Base-by-base conservation (phyloP, 768 basidiomycete genomes). In the Mycena pura region DNA sequence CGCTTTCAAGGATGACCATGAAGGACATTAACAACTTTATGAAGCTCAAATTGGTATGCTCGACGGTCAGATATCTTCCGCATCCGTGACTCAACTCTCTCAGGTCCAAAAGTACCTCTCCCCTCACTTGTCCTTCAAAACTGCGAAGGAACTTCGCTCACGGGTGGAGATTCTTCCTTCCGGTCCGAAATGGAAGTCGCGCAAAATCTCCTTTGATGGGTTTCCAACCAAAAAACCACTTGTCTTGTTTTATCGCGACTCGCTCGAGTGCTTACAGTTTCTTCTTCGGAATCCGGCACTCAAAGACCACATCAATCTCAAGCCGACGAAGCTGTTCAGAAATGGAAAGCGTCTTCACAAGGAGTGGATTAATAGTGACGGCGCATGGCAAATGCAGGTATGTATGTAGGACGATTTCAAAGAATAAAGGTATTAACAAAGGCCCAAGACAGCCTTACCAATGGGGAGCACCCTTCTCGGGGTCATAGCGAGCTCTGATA, bases 1-100 rank as follows among this genome's bases (percentile, higher is more conserved):
- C 71, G 17, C 57, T 51, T 5, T 73, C 71, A 6, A 43, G 60
- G 19, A 54, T 78, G 39, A 76, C 72, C 36, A 72, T 75, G 72
- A 54, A 62, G 11, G 63, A 57, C 6, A 71, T 75, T 10, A 61
- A 73, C 28, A 54, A 69, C 15, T 72, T 77, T 34, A 47, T 77
- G 25, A 54, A 57, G 6, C 66, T 78, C 24, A 29, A 68, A 41
- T 29, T 72, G 32, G 72, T 76, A 57, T 50, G 69, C 54, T 31
- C 13, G 25, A 19, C 46, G 21, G 41, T 15, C 28, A 27, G 19
- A n/a, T 17, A 28, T 4, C 43, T 22, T 17, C 32, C 24, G 17
- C 22, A 7, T 22, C n/a, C 32, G 22, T 9, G 43, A 5, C 25
- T 49, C 17, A 27, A 14, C 14, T 24, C 19, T 31, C 15, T 1